Conservation (phyloP, 768 basidiomycete species). For the Xerocomellus chrysenteron region DNA sequence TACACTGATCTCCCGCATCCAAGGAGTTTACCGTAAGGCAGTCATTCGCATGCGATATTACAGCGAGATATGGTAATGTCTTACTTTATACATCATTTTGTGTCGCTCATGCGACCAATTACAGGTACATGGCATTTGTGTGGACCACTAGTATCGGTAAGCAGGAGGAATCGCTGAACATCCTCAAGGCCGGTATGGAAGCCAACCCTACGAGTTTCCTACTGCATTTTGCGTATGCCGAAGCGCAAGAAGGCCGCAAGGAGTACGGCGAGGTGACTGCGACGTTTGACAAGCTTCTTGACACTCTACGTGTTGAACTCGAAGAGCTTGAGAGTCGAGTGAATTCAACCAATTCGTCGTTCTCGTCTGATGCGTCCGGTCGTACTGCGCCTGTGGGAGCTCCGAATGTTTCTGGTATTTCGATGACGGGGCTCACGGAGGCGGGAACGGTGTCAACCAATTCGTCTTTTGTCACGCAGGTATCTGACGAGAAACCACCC, state of each 20-base stretch:
- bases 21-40: slow-evolving; percentile 85
- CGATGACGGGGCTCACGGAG: slow-evolving; percentile 21
- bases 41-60: slow-evolving; percentile 91
- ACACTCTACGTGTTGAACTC: slow-evolving; percentile 59
- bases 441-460: slow-evolving; percentile 38
- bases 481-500: slow-evolving; percentile 51
- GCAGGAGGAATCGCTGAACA: slow-evolving; percentile 76
- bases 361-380: slow-evolving; percentile 36
- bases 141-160: slow-evolving; percentile 78
- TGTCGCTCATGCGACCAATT: slow-evolving; percentile 12
- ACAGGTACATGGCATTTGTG: slow-evolving; percentile 87
- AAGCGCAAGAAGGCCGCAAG: slow-evolving; percentile 63
- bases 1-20: slow-evolving; percentile 66
- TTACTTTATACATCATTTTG: background rate
- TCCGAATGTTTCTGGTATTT: slow-evolving; percentile 11
- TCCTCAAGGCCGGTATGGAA: slow-evolving; percentile 81
- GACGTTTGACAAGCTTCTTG: slow-evolving; percentile 72
- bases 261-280: slow-evolving; percentile 67
- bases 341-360: slow-evolving; percentile 38
- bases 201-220: slow-evolving; percentile 89
- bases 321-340: slow-evolving; percentile 54
- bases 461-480: slow-evolving; percentile 50
- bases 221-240: slow-evolving; percentile 87
- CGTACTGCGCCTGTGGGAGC: slow-evolving; percentile 27
- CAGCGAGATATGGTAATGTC: slow-evolving; percentile 84